Evolutionary conservation across 768 basidiomycete species (phyloP).

Genomic region (Inosperma sp.): DNA sequence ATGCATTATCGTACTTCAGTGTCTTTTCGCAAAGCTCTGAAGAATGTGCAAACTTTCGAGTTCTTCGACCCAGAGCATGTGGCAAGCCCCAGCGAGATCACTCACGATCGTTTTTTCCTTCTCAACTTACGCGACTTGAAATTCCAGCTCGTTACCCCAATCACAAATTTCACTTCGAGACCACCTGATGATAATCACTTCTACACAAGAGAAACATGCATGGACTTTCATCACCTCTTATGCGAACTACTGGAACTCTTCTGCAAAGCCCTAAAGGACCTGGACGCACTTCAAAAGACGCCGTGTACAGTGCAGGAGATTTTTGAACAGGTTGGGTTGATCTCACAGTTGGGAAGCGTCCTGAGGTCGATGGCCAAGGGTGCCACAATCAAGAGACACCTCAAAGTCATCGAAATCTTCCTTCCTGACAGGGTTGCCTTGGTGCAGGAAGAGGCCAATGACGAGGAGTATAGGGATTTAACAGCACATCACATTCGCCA

Average conservation of each 20-base stretch:
- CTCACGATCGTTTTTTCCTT: background rate
- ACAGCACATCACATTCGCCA: too few species aligned
- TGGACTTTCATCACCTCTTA: background rate
- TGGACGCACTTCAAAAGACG: too few species aligned
- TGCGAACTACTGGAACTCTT: background rate
- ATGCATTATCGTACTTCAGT: background rate
- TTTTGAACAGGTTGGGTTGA: too few species aligned
- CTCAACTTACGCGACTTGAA: background rate
- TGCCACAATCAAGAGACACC: too few species aligned
- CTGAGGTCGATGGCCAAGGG: too few species aligned
- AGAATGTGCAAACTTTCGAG: background rate
- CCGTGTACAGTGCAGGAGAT: background rate
- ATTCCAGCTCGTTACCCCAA: background rate
- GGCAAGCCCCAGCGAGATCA: background rate
- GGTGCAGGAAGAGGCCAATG: too few species aligned
- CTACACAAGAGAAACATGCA: background rate
- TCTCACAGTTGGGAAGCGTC: too few species aligned
- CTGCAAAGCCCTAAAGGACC: too few species aligned
- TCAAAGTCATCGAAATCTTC: too few species aligned
- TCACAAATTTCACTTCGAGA: background rate
- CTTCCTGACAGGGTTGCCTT: too few species aligned
- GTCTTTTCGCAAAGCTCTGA: background rate
- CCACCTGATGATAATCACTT: background rate
- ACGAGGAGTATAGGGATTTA: background rate
- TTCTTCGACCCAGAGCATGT: background rate